Conservation (phyloP, 176 grass and related monocot genomes). For the Oryza rufipogon region DNA sequence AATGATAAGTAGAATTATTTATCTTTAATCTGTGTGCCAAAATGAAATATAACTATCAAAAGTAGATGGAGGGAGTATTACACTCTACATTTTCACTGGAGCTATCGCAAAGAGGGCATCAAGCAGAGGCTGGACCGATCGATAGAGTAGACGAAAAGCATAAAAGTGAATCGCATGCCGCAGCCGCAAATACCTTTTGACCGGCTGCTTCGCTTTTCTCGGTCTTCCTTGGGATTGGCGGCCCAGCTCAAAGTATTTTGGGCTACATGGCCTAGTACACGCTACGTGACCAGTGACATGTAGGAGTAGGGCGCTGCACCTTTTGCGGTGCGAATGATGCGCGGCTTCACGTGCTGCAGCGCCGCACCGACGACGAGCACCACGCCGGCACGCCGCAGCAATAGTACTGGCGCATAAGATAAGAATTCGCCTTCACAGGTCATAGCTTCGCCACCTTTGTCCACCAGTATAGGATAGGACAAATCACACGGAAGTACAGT, state of each 20-base stretch:
- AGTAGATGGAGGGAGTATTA: too few relatives aligned
- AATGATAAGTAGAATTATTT: too few relatives aligned
- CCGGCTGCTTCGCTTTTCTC: conserved; percentile 2
- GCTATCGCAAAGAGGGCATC: too few relatives aligned
- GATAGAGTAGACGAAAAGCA: background rate
- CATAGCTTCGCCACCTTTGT: background rate
- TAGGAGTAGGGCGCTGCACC: background rate
- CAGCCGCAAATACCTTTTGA: conserved; percentile 35
- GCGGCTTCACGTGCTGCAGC: conserved; percentile 19
- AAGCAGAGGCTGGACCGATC: background rate
- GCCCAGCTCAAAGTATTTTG: conserved; percentile 4
- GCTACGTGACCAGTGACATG: background rate
- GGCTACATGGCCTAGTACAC: conserved; percentile 18
- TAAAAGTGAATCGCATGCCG: background rate
- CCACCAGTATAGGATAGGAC: background rate
- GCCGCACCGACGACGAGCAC: background rate
- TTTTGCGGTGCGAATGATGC: background rate
- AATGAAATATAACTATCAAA: too few relatives aligned
- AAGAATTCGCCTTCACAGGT: background rate
- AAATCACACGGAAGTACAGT: background rate
- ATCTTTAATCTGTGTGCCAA: too few relatives aligned
- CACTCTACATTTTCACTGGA: too few relatives aligned
- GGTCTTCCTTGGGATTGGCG: conserved; percentile 15
- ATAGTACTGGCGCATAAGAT: background rate
- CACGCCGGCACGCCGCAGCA: background rate